A percentile compares a stretch with the other conserved stretches of the same genome.
phyloP scores from a whole-genome alignment of 2,329 filamentous ascomycete genomes.

The Coniosporium tulheliwenetii region DNA sequence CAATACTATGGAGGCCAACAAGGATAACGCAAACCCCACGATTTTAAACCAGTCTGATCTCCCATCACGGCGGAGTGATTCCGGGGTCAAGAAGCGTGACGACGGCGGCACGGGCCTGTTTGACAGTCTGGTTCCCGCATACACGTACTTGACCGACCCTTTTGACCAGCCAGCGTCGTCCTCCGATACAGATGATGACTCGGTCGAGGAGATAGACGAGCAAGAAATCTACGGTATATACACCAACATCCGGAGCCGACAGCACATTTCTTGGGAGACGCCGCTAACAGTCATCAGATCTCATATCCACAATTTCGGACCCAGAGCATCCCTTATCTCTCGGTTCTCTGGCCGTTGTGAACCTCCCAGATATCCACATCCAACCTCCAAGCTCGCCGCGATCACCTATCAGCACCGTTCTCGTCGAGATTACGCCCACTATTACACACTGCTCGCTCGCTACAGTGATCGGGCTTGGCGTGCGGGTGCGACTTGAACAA shows the following conservation, averaged over 20 bases:
- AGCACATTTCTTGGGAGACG: not conserved
- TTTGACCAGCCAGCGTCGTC: conserved; percentile 21
- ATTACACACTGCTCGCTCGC: conserved; percentile 94
- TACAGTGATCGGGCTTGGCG: conserved; percentile 87
- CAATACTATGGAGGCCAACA: conserved; percentile 25
- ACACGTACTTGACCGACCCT: conserved; percentile 32
- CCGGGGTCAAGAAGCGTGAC: conserved; percentile 24
- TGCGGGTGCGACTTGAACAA: conserved; percentile 81
- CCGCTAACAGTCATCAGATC: conserved; percentile 39
- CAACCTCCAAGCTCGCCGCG: conserved; percentile 45
- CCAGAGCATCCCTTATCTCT: conserved; percentile 92
- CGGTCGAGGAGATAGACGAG: conserved; percentile 76
- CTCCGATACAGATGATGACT: conserved; percentile 38
- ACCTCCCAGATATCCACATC: conserved; percentile 84
- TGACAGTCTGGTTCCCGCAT: conserved; percentile 33
- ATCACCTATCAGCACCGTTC: conserved; percentile 55
- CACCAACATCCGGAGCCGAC: no score
- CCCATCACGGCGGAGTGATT: conserved; percentile 52
- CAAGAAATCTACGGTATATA: conserved; percentile 81
- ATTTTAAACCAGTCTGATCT: conserved; percentile 81
- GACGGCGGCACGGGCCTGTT: conserved; percentile 37
- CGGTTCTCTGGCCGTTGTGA: conserved; percentile 85
- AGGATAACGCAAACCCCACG: conserved; percentile 77
- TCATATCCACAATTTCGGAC: conserved; percentile 89
- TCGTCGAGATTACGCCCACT: conserved; percentile 85